Evolutionary conservation across 345 rosid species (phyloP), one percentile per base, ranked within the genome.

Genomic region (Bruguiera parviflora): DNA sequence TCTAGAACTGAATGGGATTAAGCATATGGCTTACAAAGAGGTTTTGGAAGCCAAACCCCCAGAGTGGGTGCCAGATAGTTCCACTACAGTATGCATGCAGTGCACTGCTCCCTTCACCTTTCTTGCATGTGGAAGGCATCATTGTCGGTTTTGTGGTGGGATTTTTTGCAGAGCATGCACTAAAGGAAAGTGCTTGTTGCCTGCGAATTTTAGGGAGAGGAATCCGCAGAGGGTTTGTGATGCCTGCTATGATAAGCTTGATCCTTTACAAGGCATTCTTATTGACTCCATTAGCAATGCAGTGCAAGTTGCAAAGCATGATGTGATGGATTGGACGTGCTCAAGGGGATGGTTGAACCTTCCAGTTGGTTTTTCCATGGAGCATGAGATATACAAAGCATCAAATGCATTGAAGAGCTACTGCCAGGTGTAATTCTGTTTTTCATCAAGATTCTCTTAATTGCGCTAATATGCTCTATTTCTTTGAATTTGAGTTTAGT

Each of bases 101-200:
- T 95, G 99, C 51, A 78, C 77, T 81, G 71, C 87, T 56, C 87
- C 90, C 25, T 95, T 95, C 78, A 92, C 96, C 5, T 94, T 91
- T 0, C 19, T 95, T 49, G 86, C 96, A 0, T 79, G 98, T 63
- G 99, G 99, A 5, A 89, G 99, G 78, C 99, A 95, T 81, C 99
- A 95, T 72, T 95, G 99, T 67, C 89, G 97, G 64, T 88, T 90
- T 73, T 95, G 99, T 76, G 99, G 99, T 62, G 97, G 98, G 52
- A 68, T 95, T 32, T 95, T 92, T 76, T 95, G 99, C 77, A 83
- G 96, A 64, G 73, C 69, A 9, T 95, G 99, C 73, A 81, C 89
- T 32, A 88, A 85, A 73, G 99, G 99, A 39, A 82, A 91, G 85
- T 90, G 92, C 73, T 78, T 92, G 68, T 70, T 95, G 74, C 99